These are phyloP conservation scores for Coix lacrymajobi DNA, from an alignment of 176 grass and related monocot genomes.

Conservation along the genomic window DNA sequence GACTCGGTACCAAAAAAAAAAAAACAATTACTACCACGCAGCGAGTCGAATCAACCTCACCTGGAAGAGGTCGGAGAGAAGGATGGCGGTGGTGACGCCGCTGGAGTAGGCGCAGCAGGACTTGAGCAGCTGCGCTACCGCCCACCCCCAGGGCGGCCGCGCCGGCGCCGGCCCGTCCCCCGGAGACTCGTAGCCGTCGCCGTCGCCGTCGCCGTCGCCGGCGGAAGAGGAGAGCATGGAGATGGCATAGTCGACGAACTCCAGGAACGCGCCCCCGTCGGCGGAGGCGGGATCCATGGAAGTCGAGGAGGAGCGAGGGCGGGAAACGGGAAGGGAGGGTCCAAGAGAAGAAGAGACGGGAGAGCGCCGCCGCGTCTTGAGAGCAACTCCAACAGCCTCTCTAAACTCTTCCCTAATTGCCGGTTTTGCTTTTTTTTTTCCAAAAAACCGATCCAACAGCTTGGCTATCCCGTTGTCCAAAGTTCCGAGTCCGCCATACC, in stretches of 20 bases:
- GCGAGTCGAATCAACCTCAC: conserved; percentile 15
- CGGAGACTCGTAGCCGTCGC: conserved; percentile 33
- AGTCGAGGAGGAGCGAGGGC: background rate
- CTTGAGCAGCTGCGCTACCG: conserved; percentile 67
- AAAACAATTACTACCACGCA: background rate
- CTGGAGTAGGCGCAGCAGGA: conserved; percentile 81
- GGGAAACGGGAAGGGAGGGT: background rate
- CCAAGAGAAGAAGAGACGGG: background rate
- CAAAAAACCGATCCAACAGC: too few species aligned
- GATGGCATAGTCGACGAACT: conserved; percentile 69
- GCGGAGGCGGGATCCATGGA: conserved; percentile 33
- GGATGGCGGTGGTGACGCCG: conserved; percentile 81
- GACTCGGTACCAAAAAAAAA: background rate
- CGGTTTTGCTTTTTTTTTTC: too few species aligned
- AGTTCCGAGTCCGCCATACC: too few species aligned
- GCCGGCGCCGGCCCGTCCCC: conserved; percentile 32
- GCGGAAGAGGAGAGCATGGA: conserved; percentile 40
- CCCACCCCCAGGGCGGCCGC: conserved; percentile 69
- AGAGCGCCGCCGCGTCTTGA: background rate
- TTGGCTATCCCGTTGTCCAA: too few species aligned
- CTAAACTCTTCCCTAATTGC: too few species aligned
- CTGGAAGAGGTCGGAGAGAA: conserved; percentile 92
- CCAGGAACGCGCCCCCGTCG: conserved; percentile 50
- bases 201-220: conserved; percentile 27
- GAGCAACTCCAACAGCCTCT: too few species aligned